phyloP scores from a whole-genome alignment of 805 yeast species.

The Lipomyces yamadae region DNA sequence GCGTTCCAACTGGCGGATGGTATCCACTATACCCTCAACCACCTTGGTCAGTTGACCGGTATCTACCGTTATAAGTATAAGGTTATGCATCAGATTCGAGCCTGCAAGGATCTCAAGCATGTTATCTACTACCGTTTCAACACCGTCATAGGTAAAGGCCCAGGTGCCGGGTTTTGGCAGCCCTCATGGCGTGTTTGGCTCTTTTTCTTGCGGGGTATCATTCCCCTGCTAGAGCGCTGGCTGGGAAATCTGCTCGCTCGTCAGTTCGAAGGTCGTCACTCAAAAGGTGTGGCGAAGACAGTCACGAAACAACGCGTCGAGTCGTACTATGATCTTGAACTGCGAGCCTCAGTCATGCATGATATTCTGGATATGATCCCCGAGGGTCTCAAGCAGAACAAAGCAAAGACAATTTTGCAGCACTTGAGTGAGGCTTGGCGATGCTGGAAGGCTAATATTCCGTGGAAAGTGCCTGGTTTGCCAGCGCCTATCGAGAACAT shows the following conservation, averaged over 20 bases:
- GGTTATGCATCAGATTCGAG: constrained; percentile 97
- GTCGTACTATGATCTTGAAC: constrained; percentile 89
- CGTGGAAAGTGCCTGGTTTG: constrained; percentile 96
- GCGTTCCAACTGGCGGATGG: constrained; percentile 96
- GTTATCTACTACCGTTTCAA: constrained; percentile 86
- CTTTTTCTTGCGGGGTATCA: constrained; percentile 84
- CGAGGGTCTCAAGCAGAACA: constrained; percentile 85
- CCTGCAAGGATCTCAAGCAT: constrained; percentile 94
- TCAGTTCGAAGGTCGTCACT: constrained; percentile 93
- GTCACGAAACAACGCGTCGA: constrained; percentile 95
- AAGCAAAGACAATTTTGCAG: constrained; percentile 84
- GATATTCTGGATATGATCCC: constrained; percentile 98
- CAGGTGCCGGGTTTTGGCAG: constrained; percentile 99
- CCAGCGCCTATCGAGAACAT: constrained; percentile 88
- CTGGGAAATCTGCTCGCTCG: constrained; percentile 86
- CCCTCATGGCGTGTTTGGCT: constrained; percentile 99
- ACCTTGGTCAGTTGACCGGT: constrained; percentile 94
- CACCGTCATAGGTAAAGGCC: constrained; percentile 89
- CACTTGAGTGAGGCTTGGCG: constrained; percentile 99
- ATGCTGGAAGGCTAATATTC: constrained; percentile 98
- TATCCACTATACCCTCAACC: constrained; percentile 84
- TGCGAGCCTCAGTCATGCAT: constrained; percentile 92
- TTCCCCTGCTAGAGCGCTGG: constrained; percentile 94
- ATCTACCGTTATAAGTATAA: constrained; percentile 95
- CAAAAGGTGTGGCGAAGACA: constrained; percentile 90